phyloP scores from a whole-genome alignment of 768 basidiomycete species.

The Russula sp. region DNA sequence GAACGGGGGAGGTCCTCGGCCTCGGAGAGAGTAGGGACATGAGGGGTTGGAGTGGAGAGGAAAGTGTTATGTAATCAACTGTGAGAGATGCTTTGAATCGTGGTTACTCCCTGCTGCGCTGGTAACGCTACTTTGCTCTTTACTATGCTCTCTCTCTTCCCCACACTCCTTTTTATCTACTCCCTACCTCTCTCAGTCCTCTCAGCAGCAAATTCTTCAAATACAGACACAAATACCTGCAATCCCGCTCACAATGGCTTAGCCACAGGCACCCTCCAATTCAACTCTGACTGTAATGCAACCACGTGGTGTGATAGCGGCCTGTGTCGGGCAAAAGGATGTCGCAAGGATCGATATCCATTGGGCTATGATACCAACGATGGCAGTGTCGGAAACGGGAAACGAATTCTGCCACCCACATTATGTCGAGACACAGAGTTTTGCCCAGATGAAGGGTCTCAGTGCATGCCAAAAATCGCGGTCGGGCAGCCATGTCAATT shows the following conservation, averaged over 20 bases:
- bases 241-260: slow-evolving; percentile 59
- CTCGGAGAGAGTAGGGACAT: slow-evolving; percentile 18
- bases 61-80: not conserved
- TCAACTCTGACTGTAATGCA: slow-evolving; percentile 74
- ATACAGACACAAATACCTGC: slow-evolving; percentile 47
- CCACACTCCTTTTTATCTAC: slow-evolving; percentile 56
- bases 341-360: slow-evolving; percentile 74
- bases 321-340: slow-evolving; percentile 61
- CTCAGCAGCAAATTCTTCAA: slow-evolving; percentile 38
- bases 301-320: slow-evolving; percentile 61
- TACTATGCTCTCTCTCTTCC: slow-evolving; percentile 37
- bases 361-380: slow-evolving; percentile 54
- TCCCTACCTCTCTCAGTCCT: slow-evolving; percentile 31
- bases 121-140: not conserved
- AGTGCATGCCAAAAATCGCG: slow-evolving; percentile 56
- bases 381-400: slow-evolving; percentile 1
- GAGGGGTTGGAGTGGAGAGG: not conserved
- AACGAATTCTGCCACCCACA: slow-evolving; percentile 47
- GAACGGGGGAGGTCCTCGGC: slow-evolving; percentile 8
- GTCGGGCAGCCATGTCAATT: slow-evolving; percentile 76
- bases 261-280: slow-evolving; percentile 73
- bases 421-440: slow-evolving; percentile 63
- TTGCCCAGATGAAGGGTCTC: slow-evolving; percentile 80
- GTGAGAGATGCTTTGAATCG: no score
- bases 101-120: not conserved